Evolutionary conservation across 495 filamentous ascomycete species (phyloP).

Genomic region (Xylona heveae): DNA sequence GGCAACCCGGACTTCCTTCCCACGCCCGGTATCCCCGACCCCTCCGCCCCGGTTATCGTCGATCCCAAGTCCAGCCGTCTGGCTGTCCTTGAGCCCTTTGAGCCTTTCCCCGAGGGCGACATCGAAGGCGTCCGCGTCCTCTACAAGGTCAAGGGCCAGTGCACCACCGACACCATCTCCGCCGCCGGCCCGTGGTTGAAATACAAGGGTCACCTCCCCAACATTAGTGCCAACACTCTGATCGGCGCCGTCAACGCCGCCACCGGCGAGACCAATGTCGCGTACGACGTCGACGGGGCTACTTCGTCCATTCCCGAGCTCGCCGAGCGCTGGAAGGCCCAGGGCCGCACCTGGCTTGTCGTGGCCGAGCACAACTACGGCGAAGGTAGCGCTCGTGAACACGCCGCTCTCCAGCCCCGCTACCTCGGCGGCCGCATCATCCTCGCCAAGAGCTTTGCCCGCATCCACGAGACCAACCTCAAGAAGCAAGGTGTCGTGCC

Average conservation of each 20-base stretch:
- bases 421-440: slow-evolving; percentile 82
- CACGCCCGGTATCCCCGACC: slow-evolving; percentile 43
- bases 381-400: slow-evolving; percentile 84
- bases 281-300: slow-evolving; percentile 58
- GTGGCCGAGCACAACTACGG: slow-evolving; percentile 97
- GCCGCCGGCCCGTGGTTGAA: slow-evolving; percentile 95
- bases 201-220: slow-evolving; percentile 96
- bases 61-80: slow-evolving; percentile 72
- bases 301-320: slow-evolving; percentile 60
- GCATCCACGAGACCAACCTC: slow-evolving; percentile 96
- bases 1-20: slow-evolving; percentile 63
- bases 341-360: slow-evolving; percentile 62
- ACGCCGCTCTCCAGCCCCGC: slow-evolving; percentile 88
- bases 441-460: slow-evolving; percentile 75
- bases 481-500: slow-evolving; percentile 98
- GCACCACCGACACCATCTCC: slow-evolving; percentile 96
- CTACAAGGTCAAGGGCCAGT: slow-evolving; percentile 90
- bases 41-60: slow-evolving; percentile 44
- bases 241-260: slow-evolving; percentile 84
- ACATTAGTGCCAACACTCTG: slow-evolving; percentile 90
- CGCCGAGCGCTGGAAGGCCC: slow-evolving; percentile 54
- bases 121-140: slow-evolving; percentile 57
- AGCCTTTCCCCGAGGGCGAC: slow-evolving; percentile 57
- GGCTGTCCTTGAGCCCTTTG: slow-evolving; percentile 79
- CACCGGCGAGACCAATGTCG: slow-evolving; percentile 78